Conservation (phyloP, 2,329 filamentous ascomycete genomes). For the Colletotrichum sp. region DNA sequence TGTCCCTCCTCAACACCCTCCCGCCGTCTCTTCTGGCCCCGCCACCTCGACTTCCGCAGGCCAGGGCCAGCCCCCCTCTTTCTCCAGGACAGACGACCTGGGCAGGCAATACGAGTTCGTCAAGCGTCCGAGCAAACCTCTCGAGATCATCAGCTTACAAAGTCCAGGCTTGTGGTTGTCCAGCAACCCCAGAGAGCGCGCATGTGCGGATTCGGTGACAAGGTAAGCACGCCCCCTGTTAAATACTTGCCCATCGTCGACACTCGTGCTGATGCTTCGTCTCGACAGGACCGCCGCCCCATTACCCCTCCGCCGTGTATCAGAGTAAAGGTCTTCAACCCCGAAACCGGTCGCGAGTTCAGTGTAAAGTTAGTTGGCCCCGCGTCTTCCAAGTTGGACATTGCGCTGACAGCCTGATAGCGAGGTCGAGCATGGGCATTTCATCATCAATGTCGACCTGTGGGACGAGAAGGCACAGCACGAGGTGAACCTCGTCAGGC, state of each 20-base stretch:
- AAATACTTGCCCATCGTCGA: conserved; percentile 22
- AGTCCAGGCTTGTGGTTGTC: conserved; percentile 73
- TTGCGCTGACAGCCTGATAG: conserved; percentile 45
- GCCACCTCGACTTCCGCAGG: background rate
- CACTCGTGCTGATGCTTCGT: background rate
- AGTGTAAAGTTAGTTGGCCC: conserved; percentile 73
- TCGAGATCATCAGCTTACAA: background rate
- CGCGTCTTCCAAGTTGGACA: too few relatives aligned
- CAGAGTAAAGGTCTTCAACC: conserved; percentile 79
- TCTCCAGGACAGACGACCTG: conserved; percentile 6
- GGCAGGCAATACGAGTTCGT: conserved; percentile 15
- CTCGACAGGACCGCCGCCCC: conserved; percentile 80
- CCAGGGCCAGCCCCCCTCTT: background rate
- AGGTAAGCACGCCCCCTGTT: conserved; percentile 57
- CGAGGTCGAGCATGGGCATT: conserved; percentile 59
- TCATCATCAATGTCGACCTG: conserved; percentile 70
- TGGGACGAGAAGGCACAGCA: conserved; percentile 69
- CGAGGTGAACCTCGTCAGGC: conserved; percentile 71
- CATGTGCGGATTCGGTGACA: conserved; percentile 99
- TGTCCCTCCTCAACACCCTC: conserved; percentile 6
- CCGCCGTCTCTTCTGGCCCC: background rate
- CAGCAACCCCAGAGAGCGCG: conserved; percentile 93
- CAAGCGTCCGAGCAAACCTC: background rate
- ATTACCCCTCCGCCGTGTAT: conserved; percentile 97
- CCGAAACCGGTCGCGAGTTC: conserved; percentile 77